Conservation (phyloP, 2,329 filamentous ascomycete species). For the Cercospora sp. region DNA sequence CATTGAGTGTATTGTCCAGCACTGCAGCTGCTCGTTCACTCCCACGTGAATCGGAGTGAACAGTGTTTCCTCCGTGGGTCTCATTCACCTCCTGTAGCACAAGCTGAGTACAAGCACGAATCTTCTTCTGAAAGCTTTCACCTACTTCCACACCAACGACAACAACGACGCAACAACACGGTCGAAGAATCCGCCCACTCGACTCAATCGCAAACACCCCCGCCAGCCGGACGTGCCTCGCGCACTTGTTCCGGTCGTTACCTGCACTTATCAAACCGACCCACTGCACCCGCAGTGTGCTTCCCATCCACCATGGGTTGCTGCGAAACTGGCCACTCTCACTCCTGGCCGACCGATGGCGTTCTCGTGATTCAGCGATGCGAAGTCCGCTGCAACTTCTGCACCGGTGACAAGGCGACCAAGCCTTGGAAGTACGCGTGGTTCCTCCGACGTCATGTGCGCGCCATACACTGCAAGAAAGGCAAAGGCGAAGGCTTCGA, state of each 20-base stretch:
- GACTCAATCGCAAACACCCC: neutral
- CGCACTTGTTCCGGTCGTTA: neutral
- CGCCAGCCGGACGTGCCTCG: neutral
- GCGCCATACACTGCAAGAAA: constrained; percentile 27
- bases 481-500: constrained; percentile 20
- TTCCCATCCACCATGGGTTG: constrained; percentile 31
- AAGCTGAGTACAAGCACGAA: neutral
- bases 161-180: neutral
- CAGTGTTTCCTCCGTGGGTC: neutral
- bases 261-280: neutral
- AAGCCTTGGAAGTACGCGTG: constrained; percentile 33
- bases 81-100: neutral
- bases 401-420: constrained; percentile 16
- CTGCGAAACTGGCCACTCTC: constrained; percentile 29
- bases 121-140: neutral
- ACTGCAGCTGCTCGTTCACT: neutral
- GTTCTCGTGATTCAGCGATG: constrained; percentile 32
- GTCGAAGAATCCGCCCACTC: neutral
- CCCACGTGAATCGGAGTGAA: neutral
- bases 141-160: neutral
- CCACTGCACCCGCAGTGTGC: neutral
- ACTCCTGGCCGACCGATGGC: constrained; percentile 32
- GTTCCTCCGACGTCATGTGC: constrained; percentile 36
- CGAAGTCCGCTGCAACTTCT: constrained; percentile 33
- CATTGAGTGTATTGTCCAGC: neutral